A percentile compares a stretch with the other conserved stretches of the same genome.
Conservation (phyloP, 345 rosid genomes). For the Eucalyptus tenuipes region DNA sequence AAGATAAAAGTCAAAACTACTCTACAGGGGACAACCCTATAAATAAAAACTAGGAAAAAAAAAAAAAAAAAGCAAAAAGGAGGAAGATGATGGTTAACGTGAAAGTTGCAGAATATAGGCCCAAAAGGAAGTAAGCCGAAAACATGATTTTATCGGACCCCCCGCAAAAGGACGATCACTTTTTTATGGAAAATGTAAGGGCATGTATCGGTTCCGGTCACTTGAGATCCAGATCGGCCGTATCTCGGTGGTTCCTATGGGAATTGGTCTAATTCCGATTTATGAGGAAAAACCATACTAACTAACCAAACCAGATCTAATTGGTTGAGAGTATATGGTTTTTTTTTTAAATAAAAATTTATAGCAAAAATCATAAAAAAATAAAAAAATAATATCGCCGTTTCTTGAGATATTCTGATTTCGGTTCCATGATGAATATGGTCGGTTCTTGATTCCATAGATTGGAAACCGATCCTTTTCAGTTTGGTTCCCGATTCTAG, state of each 20-base stretch:
- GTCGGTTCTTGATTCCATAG: fast-evolving
- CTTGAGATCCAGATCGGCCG: not conserved
- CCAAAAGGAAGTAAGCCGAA: not conserved
- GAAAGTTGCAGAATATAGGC: not conserved
- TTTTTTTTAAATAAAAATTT: no score
- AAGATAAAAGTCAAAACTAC: not conserved
- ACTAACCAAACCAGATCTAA: not conserved
- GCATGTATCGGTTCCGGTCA: not conserved
- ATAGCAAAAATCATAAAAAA: not conserved
- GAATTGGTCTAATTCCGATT: not conserved
- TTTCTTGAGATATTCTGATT: not conserved
- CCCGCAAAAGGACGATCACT: not conserved
- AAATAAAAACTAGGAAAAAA: not conserved
- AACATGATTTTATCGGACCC: not conserved
- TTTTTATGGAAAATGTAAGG: not conserved
- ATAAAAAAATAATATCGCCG: not conserved
- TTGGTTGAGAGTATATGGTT: not conserved
- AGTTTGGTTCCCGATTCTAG: fast-evolving
- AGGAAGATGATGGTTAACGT: not conserved
- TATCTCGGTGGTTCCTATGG: not conserved
- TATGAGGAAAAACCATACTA: fast-evolving
- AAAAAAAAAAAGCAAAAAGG: not conserved
- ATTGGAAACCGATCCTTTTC: fast-evolving
- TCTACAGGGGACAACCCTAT: not conserved
- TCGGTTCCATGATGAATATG: fast-evolving